A percentile compares a stretch with the other conserved stretches of the same genome.
Evolutionary conservation across 345 rosid genomes (phyloP).

Genomic region (Combretum micranthum): DNA sequence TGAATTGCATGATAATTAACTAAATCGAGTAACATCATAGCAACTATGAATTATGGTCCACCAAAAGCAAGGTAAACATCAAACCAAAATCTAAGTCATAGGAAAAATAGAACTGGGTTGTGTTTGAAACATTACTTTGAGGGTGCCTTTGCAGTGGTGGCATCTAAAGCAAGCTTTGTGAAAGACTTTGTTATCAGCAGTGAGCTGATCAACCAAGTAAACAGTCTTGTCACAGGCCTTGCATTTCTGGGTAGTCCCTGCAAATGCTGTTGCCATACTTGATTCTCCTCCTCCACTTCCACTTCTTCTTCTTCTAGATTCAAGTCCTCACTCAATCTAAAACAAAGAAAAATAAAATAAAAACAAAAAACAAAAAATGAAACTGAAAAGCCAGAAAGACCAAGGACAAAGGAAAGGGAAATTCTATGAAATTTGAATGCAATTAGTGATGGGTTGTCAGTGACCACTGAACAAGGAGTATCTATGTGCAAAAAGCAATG

Average conservation of each 20-base stretch:
- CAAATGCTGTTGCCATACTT: slow-evolving; percentile 32
- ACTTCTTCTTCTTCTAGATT: slow-evolving; percentile 1
- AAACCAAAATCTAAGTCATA: background rate
- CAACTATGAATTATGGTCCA: background rate
- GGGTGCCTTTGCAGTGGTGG: slow-evolving; percentile 50
- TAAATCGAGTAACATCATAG: no score
- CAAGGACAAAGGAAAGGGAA: background rate
- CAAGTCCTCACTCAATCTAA: background rate
- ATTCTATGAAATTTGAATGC: background rate
- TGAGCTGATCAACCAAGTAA: slow-evolving; percentile 38
- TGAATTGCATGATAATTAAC: no score
- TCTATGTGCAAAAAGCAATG: no score
- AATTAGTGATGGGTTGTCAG: background rate
- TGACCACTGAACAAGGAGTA: no score
- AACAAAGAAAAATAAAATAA: no score
- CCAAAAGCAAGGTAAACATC: background rate
- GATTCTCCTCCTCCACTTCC: slow-evolving; percentile 1
- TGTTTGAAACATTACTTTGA: slow-evolving; percentile 22
- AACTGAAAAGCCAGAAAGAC: no score
- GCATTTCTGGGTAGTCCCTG: slow-evolving; percentile 49
- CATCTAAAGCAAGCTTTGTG: slow-evolving; percentile 51
- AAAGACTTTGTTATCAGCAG: slow-evolving; percentile 38
- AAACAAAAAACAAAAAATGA: no score
- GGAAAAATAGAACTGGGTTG: background rate
- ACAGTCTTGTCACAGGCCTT: slow-evolving; percentile 48